phyloP scores from a whole-genome alignment of 108 stramenopile genomes.

The Pseudonitzschia multiseries region DNA sequence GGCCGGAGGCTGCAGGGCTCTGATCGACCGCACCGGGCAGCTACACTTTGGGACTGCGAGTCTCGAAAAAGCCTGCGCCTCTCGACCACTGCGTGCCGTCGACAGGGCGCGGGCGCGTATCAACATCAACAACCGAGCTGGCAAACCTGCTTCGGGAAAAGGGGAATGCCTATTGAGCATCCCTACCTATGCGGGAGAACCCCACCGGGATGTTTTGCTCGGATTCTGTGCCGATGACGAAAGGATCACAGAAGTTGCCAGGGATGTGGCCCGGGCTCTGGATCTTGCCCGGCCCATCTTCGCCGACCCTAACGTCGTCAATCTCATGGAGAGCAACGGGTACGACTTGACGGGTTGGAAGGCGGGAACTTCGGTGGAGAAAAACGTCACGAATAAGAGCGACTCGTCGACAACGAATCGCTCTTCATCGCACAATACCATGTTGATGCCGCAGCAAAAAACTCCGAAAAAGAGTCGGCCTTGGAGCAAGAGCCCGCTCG shows the following conservation, averaged over 20 bases:
- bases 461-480: not conserved
- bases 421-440: not conserved
- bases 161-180: not conserved
- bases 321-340: not conserved
- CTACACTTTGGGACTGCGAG: conserved; percentile 1
- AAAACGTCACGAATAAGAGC: too few relatives aligned
- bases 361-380: not conserved
- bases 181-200: conserved; percentile 8
- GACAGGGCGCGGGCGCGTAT: not conserved
- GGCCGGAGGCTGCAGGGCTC: not conserved
- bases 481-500: not conserved
- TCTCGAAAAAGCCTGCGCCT: not conserved
- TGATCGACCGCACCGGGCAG: not conserved
- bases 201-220: not conserved
- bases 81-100: not conserved
- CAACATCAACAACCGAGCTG: not conserved
- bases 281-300: not conserved
- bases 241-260: not conserved
- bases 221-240: not conserved
- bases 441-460: not conserved
- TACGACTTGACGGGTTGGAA: conserved; percentile 7
- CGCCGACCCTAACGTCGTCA: conserved; percentile 1
- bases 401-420: not conserved
- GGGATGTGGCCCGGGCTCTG: not conserved
- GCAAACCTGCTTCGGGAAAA: not conserved